Evolutionary conservation across 345 rosid genomes (phyloP).

Genomic region (Moricandia moricandioides): DNA sequence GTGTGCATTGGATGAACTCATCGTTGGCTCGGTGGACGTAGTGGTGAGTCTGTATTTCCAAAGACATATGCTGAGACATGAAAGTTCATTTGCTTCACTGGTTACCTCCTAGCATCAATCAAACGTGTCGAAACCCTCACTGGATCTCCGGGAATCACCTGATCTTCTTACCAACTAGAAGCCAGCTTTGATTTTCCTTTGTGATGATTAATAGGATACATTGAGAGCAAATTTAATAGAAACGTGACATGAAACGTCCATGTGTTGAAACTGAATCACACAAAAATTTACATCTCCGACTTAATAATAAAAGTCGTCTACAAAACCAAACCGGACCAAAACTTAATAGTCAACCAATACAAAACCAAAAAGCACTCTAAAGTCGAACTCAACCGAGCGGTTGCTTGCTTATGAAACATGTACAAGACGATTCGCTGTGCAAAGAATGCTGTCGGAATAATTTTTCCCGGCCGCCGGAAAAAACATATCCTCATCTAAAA

Average conservation of each 20-base stretch:
- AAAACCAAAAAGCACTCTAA: conserved; percentile 7
- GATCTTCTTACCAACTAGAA: conserved; percentile 12
- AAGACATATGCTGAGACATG: conserved; percentile 72
- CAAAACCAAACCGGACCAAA: conserved; percentile 30
- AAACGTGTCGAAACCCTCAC: conserved; percentile 45
- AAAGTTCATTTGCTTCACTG: conserved; percentile 54
- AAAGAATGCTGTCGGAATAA: conserved; percentile 31
- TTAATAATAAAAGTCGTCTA: conserved; percentile 17
- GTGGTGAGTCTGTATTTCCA: too few relatives aligned
- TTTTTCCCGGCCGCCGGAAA: conserved; percentile 6
- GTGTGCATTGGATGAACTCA: conserved; percentile 29
- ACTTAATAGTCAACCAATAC: conserved; percentile 15
- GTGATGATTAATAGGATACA: neutral
- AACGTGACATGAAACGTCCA: conserved; percentile 30
- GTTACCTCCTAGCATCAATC: conserved; percentile 61
- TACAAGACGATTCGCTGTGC: conserved; percentile 33
- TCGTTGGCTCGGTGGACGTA: conserved; percentile 53
- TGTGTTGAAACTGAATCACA: conserved; percentile 9
- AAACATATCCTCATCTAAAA: conserved; percentile 22
- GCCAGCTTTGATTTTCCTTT: conserved; percentile 7
- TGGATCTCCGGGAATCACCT: conserved; percentile 46
- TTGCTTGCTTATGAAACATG: conserved; percentile 5
- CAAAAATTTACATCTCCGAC: conserved; percentile 31
- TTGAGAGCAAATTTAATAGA: conserved; percentile 1
- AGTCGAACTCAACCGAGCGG: conserved; percentile 16